Evolutionary conservation across 768 basidiomycete species (phyloP), one percentile per base, ranked within the genome.

Genomic region (Rhodotorula diobovata): DNA sequence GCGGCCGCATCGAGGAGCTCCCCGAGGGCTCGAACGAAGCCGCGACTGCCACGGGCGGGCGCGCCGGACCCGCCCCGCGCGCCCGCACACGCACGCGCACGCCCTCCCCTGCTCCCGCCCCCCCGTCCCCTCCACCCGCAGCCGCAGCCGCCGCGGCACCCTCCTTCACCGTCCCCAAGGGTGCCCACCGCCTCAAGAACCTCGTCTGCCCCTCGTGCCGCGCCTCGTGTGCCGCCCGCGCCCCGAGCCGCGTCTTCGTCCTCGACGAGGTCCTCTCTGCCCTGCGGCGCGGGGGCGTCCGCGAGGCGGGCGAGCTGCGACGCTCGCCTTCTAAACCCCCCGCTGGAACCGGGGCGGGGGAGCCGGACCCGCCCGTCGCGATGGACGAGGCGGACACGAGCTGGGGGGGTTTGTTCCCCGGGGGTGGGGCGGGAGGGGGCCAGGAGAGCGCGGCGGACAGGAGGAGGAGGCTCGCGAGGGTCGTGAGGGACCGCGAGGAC

Each of bases 161-260:
- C n/a, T n/a, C n/a, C n/a, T n/a, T 51, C 18, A 5, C 41, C 23
- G n/a, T 71, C 37, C 70, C 70, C 0, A 48, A 10, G 14, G 73
- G 69, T 37, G 28, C n/a, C 5, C 73, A 74, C 60, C 73, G 73
- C 41, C 2, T 6, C 28, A 37, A 62, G 45, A 74, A 74, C 67
- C 69, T 74, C 60, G 63, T 74, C 59, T 74, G 73, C 60, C 73
- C 73, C 3, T 63, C 65, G 28, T 74, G 73, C 60, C 73, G 73
- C 59, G 34, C 66, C 8, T 5, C 63, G 28, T 65, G 70, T 41
- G 30, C 54, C 25, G 35, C 39, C 20, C 51, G 30, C 39, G 45
- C 73, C 0, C 73, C 73, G 4, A 35, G 30, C 45, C 59, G 69
- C 32, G 57, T 74, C 43, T 74, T 74, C n/a, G 59, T 51, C 59